Evolutionary conservation across 768 basidiomycete genomes (phyloP), one percentile per base, ranked within the genome.

Genomic region (Cystobasidium tubakii): DNA sequence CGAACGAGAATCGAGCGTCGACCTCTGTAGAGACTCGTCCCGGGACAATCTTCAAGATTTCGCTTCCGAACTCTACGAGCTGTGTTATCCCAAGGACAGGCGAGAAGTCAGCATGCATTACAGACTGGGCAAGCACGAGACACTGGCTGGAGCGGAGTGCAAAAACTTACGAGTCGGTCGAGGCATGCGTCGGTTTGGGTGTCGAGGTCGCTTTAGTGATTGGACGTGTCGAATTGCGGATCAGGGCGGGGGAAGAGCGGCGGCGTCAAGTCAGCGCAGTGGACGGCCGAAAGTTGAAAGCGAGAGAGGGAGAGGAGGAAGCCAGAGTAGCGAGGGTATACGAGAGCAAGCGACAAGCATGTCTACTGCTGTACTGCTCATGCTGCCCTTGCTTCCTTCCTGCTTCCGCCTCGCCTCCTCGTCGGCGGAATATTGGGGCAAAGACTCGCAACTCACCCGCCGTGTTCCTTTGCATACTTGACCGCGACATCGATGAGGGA

Each of bases 1-100:
- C 90, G 82, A 96, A 97, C 75, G 95, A 98, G 73, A 98, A 88
- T 77, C 91, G 89, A 63, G 96, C 96, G 82, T 99, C 96, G 77
- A 99, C 94, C 83, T 99, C 96, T 76, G 96, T 98, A 54, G 96
- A 99, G 75, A 99, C 95, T 82, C 96, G 90, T 74, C 96, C 96
- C 70, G 96, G 96, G 79, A 99, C 92, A 83, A 99, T 92, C 75
- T 84, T 84, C 65, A 98, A 86, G 80, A 99, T 97, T 84, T 89
- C 93, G 82, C 88, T 90, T 77, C 96, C 96, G 84, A 99, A 99
- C 83, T 92, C 95, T 79, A 98, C 91, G 76, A 99, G 88, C 92
- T 95, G 80, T 53, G 50, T n/a, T 25, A 67, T 31, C 77, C n/a
- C 55, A 6, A 60, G 63, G 63, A 43, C 50, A 43, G 29, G 65